Percentiles rank a stretch among this genome's conserved stretches.
These are phyloP conservation scores for Canariomyces notabilis DNA, from an alignment of 2,329 filamentous ascomycete species.

Conservation along the genomic window DNA sequence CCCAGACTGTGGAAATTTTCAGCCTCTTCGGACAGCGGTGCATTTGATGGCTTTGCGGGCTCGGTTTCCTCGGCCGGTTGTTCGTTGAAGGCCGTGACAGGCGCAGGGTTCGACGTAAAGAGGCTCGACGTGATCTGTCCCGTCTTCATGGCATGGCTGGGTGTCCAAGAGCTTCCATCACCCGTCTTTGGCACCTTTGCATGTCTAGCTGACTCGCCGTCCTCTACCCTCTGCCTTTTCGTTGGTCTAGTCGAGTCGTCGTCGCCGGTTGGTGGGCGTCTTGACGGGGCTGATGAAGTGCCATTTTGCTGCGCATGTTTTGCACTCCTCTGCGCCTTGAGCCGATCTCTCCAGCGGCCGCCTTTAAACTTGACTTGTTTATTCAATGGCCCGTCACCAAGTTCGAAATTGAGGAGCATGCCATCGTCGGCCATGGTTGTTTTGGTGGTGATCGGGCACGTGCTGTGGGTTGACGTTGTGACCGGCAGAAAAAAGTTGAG, in stretches of 20 bases:
- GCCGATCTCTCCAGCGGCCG: slow-evolving; percentile 86
- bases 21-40: slow-evolving; percentile 76
- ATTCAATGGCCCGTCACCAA: slow-evolving; percentile 62
- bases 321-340: slow-evolving; percentile 66
- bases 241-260: slow-evolving; percentile 24
- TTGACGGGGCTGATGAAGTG: slow-evolving; percentile 27
- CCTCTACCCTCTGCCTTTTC: slow-evolving; percentile 29
- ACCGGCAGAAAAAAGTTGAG: slow-evolving; percentile 9
- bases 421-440: slow-evolving; percentile 82
- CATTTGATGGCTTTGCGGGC: slow-evolving; percentile 76
- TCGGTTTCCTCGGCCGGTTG: slow-evolving; percentile 42
- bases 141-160: slow-evolving; percentile 27
- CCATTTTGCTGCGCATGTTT: slow-evolving; percentile 30
- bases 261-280: slow-evolving; percentile 8
- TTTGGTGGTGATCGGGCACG: neutral
- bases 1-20: slow-evolving; percentile 84
- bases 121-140: slow-evolving; percentile 72
- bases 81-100: slow-evolving; percentile 58
- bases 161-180: slow-evolving; percentile 26
- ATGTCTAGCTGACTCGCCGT: slow-evolving; percentile 22
- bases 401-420: slow-evolving; percentile 87
- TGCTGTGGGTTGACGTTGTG: neutral
- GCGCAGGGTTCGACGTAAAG: slow-evolving; percentile 81
- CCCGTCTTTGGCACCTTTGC: slow-evolving; percentile 26
- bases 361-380: slow-evolving; percentile 69